These are phyloP conservation scores for Priceomyces carsonii DNA, from an alignment of 805 yeast species.

Conservation along the genomic window DNA sequence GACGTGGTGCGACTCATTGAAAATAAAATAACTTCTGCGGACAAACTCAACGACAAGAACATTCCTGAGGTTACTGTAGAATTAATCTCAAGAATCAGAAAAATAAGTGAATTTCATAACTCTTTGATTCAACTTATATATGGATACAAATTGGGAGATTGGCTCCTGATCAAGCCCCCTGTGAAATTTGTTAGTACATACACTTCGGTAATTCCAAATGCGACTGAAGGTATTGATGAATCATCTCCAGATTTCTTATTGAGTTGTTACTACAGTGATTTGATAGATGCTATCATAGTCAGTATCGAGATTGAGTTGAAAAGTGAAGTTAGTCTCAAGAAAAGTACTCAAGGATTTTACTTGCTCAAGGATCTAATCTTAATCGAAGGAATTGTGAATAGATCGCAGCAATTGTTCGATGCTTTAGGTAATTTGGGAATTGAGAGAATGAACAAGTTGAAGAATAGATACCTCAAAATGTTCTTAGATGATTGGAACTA, in stretches of 20 bases:
- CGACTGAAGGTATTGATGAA: slow-evolving; percentile 34
- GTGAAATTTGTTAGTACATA: slow-evolving; percentile 48
- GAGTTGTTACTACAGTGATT: slow-evolving; percentile 71
- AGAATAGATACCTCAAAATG: slow-evolving; percentile 69
- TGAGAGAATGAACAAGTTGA: slow-evolving; percentile 64
- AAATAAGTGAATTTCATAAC: slow-evolving; percentile 59
- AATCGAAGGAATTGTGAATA: slow-evolving; percentile 70
- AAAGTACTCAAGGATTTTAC: slow-evolving; percentile 64
- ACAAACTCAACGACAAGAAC: slow-evolving; percentile 60
- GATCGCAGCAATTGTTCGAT: slow-evolving; percentile 51
- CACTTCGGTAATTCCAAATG: slow-evolving; percentile 48
- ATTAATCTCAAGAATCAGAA: slow-evolving; percentile 63
- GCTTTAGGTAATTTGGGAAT: slow-evolving; percentile 61
- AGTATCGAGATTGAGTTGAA: slow-evolving; percentile 63
- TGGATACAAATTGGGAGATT: slow-evolving; percentile 55
- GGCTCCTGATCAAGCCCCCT: slow-evolving; percentile 66
- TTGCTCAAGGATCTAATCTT: slow-evolving; percentile 69
- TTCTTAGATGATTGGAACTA: slow-evolving; percentile 80
- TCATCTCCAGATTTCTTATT: slow-evolving; percentile 52
- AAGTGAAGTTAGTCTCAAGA: slow-evolving; percentile 26
- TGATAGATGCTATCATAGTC: slow-evolving; percentile 70
- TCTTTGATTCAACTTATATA: slow-evolving; percentile 53
- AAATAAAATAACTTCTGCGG: slow-evolving; percentile 44
- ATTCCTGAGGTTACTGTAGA: slow-evolving; percentile 75
- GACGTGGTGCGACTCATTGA: slow-evolving; percentile 62